These are phyloP conservation scores for Paraleonurus japonicus DNA, from an alignment of 257 asterid species.

Conservation along the genomic window DNA sequence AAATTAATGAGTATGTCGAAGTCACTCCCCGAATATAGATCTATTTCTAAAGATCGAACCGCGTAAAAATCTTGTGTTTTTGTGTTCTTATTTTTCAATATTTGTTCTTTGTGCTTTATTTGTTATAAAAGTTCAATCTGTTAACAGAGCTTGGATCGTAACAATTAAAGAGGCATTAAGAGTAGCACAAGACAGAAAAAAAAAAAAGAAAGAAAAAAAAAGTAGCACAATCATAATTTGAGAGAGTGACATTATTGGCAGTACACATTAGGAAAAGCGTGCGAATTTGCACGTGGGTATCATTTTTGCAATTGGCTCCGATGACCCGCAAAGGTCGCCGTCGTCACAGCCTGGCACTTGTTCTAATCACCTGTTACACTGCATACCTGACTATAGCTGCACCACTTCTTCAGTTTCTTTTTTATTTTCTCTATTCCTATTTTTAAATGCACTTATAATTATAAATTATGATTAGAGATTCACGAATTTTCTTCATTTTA, in stretches of 20 bases:
- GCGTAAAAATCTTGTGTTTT: too few relatives aligned
- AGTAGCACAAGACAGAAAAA: too few relatives aligned
- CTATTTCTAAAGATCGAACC: too few relatives aligned
- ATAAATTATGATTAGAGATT: neutral
- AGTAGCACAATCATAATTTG: constrained; percentile 22
- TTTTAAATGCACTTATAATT: neutral
- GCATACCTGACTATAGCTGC: neutral
- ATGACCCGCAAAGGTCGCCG: constrained; percentile 27
- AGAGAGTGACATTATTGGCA: constrained; percentile 25
- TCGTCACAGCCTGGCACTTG: constrained; percentile 42
- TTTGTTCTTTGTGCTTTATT: too few relatives aligned
- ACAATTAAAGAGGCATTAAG: constrained; percentile 12
- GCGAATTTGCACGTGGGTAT: constrained; percentile 33
- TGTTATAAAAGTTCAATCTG: too few relatives aligned
- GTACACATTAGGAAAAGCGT: constrained; percentile 19
- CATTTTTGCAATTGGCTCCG: constrained; percentile 15
- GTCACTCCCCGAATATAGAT: too few relatives aligned
- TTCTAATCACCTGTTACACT: constrained; percentile 21
- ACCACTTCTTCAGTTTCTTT: neutral
- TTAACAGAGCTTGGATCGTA: neutral
- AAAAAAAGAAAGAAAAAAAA: too few relatives aligned
- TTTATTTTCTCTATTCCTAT: neutral
- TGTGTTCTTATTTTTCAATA: too few relatives aligned
- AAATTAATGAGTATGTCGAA: too few relatives aligned
- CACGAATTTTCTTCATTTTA: too few relatives aligned